Evolutionary conservation across 441 rosid genomes (phyloP), one percentile per base, ranked within the genome.

Genomic region (Pelargonium fulgidum): DNA sequence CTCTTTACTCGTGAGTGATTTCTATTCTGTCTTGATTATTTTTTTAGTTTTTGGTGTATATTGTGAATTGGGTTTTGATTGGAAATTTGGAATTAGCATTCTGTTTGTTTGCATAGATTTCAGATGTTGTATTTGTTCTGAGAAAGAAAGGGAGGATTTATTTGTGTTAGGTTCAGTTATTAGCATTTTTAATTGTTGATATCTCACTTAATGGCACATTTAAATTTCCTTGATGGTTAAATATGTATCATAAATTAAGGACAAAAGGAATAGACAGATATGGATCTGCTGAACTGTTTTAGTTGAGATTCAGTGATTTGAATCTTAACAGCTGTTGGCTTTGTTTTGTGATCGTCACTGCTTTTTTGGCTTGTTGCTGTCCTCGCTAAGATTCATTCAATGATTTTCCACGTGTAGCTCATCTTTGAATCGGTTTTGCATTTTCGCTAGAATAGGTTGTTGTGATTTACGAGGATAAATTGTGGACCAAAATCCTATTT

Each of bases 1-100:
- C 98, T 79, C 85, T 95, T 17, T 95, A 95, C 84, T 86, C 97
- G 98, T 95, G 67, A 85, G 99, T 80, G 61, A 54, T 54, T 14
- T 72, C 67, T 72, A 14, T 19, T 50, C n/a, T n/a, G n/a, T n/a
- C n/a, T n/a, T n/a, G n/a, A n/a, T n/a, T n/a, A n/a, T n/a, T n/a
- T n/a, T n/a, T 8, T 72, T 13, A 64, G 64, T 61, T 74, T 62
- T 59, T 26, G 47, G 41, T 65, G 64, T 70, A 54, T 73, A 1
- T 14, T 61, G 29, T 72, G 45, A 67, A 58, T 26, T 65, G 66
- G 72, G 62, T 73, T 65, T 19, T 58, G 36, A 48, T 36, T 29
- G 29, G 71, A 26, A 54, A 65, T 45, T 71, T 70, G 68, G 14
- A 65, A 7, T 64, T 26, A 66, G 56, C 14, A 47, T 29, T 70